Conservation (phyloP, 768 basidiomycete species). For the Cantharellus anzutake region DNA sequence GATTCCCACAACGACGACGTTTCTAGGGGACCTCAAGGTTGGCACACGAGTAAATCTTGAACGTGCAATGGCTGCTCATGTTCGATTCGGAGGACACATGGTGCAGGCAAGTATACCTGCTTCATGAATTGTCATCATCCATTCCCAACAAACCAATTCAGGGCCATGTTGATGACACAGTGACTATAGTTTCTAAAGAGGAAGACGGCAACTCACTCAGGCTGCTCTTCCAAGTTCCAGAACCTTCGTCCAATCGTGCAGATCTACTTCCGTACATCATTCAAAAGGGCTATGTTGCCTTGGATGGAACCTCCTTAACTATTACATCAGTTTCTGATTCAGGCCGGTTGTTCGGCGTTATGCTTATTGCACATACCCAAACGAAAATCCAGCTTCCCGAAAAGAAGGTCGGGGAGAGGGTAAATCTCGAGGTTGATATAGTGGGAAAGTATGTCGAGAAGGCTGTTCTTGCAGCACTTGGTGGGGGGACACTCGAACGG, state of each 20-base stretch:
- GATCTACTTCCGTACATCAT: constrained; percentile 69
- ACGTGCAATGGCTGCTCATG: constrained; percentile 83
- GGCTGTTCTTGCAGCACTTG: constrained; percentile 51
- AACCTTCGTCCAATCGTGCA: constrained; percentile 34
- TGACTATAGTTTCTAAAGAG: constrained; percentile 41
- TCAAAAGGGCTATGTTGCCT: constrained; percentile 82
- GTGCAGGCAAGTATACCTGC: constrained; percentile 50
- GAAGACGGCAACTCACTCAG: constrained; percentile 81
- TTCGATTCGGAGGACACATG: constrained; percentile 90
- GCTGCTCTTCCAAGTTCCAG: constrained; percentile 56
- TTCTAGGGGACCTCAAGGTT: constrained; percentile 49
- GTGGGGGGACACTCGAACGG: constrained; percentile 17
- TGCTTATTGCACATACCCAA: constrained; percentile 93
- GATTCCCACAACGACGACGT: constrained; percentile 1
- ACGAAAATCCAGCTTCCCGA: constrained; percentile 60
- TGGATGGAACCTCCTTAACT: constrained; percentile 90
- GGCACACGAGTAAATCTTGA: constrained; percentile 82
- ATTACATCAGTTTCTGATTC: constrained; percentile 58
- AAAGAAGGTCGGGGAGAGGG: constrained; percentile 59
- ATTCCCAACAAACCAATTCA: constrained; percentile 15
- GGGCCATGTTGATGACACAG: constrained; percentile 91
- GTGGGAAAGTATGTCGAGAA: constrained; percentile 84
- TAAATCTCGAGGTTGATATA: constrained; percentile 94
- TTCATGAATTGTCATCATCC: background rate
- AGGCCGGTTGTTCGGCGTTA: constrained; percentile 55